A percentile compares a stretch with the other conserved stretches of the same genome.
Evolutionary conservation across 805 yeast genomes (phyloP).

Genomic region (Pichia pseudocactophila): DNA sequence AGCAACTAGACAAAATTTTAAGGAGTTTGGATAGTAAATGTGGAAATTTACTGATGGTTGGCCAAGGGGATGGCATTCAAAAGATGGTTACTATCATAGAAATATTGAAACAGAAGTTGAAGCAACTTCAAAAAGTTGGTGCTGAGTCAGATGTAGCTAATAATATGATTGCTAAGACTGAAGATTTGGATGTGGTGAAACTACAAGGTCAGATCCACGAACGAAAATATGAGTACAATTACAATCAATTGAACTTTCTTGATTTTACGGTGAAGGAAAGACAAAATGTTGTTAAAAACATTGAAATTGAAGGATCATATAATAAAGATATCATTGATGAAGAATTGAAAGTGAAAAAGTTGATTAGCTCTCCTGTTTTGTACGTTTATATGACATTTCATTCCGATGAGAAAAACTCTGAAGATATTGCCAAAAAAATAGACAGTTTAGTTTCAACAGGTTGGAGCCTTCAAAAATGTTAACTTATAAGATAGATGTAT

Average conservation of each 20-base stretch:
- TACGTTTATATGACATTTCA: conserved; percentile 19
- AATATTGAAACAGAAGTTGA: conserved; percentile 23
- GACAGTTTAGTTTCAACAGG: conserved; percentile 11
- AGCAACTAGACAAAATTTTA: conserved; percentile 13
- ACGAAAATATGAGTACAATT: background rate
- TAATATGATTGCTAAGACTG: conserved; percentile 11
- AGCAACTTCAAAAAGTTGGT: background rate
- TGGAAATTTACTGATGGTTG: conserved; percentile 13
- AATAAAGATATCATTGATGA: background rate
- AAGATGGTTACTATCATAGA: conserved; percentile 25
- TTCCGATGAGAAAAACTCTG: conserved; percentile 1
- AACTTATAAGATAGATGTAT: conserved; percentile 6
- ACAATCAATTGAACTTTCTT: conserved; percentile 21
- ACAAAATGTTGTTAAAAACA: background rate
- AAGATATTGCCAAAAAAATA: conserved; percentile 4
- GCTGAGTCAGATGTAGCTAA: conserved; percentile 4
- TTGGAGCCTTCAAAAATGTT: conserved; percentile 15
- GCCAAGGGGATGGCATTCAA: conserved; percentile 19
- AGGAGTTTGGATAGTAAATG: conserved; percentile 1
- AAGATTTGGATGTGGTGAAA: no score
- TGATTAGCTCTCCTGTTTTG: conserved; percentile 17
- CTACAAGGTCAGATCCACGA: no score
- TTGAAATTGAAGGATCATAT: background rate
- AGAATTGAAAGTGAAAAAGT: conserved; percentile 11
- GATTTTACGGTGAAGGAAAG: conserved; percentile 12